Conservation (phyloP, 2,329 filamentous ascomycete genomes). For the Daldinia sp. region DNA sequence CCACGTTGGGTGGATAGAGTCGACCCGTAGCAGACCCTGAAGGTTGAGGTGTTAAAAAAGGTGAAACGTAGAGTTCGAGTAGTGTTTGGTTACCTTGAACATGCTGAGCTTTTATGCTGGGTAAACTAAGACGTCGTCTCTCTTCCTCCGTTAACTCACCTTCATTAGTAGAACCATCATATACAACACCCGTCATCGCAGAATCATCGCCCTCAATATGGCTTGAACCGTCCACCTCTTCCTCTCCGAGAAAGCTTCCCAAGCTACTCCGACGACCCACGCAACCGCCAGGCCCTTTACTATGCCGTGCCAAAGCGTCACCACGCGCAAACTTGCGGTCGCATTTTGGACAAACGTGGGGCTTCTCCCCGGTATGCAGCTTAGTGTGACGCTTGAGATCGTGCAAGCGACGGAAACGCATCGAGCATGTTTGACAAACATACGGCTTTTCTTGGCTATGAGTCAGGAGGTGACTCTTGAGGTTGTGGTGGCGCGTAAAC, state of each 20-base stretch:
- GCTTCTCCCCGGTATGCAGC: conserved; percentile 94
- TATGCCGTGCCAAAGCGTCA: conserved; percentile 93
- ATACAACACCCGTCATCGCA: conserved; percentile 67
- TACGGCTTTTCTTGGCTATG: conserved; percentile 99
- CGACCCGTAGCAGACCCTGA: conserved; percentile 63
- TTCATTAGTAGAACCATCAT: conserved; percentile 70
- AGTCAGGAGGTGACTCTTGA: conserved; percentile 96
- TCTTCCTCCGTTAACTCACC: conserved; percentile 71
- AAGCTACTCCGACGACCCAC: conserved; percentile 90
- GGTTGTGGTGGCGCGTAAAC: conserved; percentile 96
- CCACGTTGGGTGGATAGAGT: conserved; percentile 72
- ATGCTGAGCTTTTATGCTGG: conserved; percentile 80
- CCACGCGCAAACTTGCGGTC: conserved; percentile 94
- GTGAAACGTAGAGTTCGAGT: conserved; percentile 66
- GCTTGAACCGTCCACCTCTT: conserved; percentile 72
- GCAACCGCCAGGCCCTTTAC: conserved; percentile 94
- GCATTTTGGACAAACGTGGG: conserved; percentile 94
- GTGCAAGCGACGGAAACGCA: conserved; percentile 91
- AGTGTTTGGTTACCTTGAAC: conserved; percentile 64
- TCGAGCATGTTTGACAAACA: conserved; percentile 90
- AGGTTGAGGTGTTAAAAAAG: conserved; percentile 82
- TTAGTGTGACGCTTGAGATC: conserved; percentile 97
- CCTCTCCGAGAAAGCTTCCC: conserved; percentile 83
- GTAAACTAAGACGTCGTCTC: conserved; percentile 75
- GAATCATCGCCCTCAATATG: conserved; percentile 65